Base-by-base conservation (phyloP, 257 asterid species). In the Rubia yunnanensis region DNA sequence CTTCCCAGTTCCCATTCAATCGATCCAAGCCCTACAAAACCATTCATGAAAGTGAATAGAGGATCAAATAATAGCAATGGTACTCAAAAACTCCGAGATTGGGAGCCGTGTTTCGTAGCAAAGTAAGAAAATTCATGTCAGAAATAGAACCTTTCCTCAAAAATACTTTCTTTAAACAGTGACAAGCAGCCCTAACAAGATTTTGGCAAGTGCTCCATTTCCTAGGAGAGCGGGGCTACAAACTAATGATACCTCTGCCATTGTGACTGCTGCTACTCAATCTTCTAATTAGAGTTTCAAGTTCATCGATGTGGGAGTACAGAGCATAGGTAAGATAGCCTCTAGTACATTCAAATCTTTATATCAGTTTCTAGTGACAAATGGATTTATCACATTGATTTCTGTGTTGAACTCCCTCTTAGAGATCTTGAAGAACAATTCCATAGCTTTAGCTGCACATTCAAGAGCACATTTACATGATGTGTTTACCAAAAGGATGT, bases 1-100 rank as follows among this genome's bases (percentile, higher is more conserved):
- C 82, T 88, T 88, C 61, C n/a, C n/a, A n/a, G n/a, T n/a, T n/a
- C n/a, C 90, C 88, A 18, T 83, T 81, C 77, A 88, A 75, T 35
- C 83, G 73, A 27, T 83, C 92, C 48, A 81, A 73, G 26, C 95
- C 95, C 95, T 87, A 60, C n/a, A 44, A 44, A 36, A 62, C 52
- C 63, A 59, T 44, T 60, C 10, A 35, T 18, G 56, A 44, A 49
- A 27, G 20, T n/a, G 5, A 27, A 35, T 13, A 30, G 18, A 10
- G 27, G 28, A 55, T 66, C 11, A 41, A 6, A 60, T 10, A 5
- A 52, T 5, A 65, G 14, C 24, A 28, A 14, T n/a, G n/a, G n/a
- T n/a, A n/a, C n/a, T n/a, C n/a, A n/a, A n/a, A n/a, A n/a, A n/a
- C n/a, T n/a, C n/a, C n/a, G n/a, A n/a, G n/a, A n/a, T n/a, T n/a